These are phyloP conservation scores for Fonsecaea nubica DNA, from an alignment of 2,329 filamentous ascomycete species.

Conservation along the genomic window DNA sequence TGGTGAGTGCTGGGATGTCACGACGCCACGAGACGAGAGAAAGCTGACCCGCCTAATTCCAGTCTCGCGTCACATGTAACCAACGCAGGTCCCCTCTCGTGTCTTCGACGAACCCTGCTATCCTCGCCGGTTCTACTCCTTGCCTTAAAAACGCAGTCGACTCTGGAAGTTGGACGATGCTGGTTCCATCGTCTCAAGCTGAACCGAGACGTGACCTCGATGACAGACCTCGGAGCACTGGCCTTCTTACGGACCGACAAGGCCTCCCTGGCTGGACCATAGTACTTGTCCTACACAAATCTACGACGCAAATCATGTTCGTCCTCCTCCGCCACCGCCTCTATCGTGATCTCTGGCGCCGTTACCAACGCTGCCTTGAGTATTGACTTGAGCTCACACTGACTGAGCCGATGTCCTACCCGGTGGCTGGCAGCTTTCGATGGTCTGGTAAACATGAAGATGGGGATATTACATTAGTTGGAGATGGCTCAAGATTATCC, in stretches of 20 bases:
- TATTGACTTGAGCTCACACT: not conserved
- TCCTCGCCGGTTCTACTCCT: conserved; percentile 34
- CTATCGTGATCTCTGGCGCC: conserved; percentile 61
- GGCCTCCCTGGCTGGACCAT: not conserved
- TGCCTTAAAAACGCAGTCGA: conserved; percentile 25
- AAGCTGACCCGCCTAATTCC: conserved; percentile 70
- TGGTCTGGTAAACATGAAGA: not conserved
- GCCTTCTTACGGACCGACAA: no score
- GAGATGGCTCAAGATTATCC: not conserved
- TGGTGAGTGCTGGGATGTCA: not conserved
- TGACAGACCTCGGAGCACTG: not conserved
- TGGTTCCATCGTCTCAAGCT: not conserved
- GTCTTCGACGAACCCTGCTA: conserved; percentile 62
- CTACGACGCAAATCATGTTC: conserved; percentile 47
- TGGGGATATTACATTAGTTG: not conserved
- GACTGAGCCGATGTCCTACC: not conserved
- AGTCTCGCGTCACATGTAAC: conserved; percentile 73
- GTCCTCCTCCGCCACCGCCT: conserved; percentile 70
- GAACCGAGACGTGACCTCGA: not conserved
- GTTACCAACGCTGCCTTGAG: not conserved
- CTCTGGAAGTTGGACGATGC: conserved; percentile 17
- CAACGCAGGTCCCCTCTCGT: conserved; percentile 70
- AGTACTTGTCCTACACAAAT: not conserved
- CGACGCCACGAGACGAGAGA: not conserved
- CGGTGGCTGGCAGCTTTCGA: not conserved